Base-by-base conservation (phyloP, 176 grass and related monocot species). In the Bothriochloa decipiens region DNA sequence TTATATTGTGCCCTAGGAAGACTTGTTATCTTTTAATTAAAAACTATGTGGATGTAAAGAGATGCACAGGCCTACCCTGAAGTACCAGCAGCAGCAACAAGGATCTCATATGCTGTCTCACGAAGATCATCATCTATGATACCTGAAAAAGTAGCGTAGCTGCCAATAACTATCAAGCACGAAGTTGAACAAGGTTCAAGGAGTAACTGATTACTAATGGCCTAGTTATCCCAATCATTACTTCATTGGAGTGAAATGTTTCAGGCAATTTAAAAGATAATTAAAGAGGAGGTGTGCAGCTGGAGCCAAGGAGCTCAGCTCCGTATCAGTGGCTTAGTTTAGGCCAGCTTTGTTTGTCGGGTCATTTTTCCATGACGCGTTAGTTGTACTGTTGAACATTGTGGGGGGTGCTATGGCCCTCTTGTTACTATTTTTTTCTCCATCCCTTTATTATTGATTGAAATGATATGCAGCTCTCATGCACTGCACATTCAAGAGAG, bases 71-170 rank as follows among this genome's bases (percentile, higher is more conserved):
- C 33, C 63, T 89, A 98, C 96, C 96, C 96, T 89, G 96, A 92
- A 89, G 96, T 93, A 25, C 96, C 96, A 80, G 88, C 93, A 92
- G 85, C 87, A 83, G 96, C 96, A 84, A 96, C 93, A 63, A 98
- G 93, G 68, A 98, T 92, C 82, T 98, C 96, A 92, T 98, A 98
- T 82, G 93, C 96, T 74, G 96, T 92, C 87, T 98, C 96, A 85
- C 96, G 93, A 83, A 98, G 91, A 89, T 98, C 96, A 84, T 95
- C 93, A 86, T 95, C 93, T 39, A 83, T 90, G 47, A 94, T 90
- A 83, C 96, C 96, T 98, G 92, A 62, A 91, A 95, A 75, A 66
- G 69, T 79, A 84, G n/a, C n/a, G 47, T 23, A 90, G 36, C 28
- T 72, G 17, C 49, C 68, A 86, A 61, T 79, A 75, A 83, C 29